phyloP scores from a whole-genome alignment of 495 filamentous ascomycete species.

The Podospora fimiseda region DNA sequence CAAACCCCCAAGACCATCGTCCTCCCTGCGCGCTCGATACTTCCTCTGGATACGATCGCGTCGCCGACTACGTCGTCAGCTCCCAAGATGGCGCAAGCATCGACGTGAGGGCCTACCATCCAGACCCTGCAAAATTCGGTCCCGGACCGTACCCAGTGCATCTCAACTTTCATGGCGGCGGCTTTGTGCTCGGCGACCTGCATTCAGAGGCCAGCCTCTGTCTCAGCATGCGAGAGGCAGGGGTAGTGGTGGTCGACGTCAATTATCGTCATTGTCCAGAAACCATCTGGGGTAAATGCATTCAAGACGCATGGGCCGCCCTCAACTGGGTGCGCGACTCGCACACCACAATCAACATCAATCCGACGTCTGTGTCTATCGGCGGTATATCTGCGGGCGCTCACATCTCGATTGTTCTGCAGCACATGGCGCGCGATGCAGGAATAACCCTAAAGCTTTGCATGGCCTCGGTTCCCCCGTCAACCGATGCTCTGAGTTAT shows the following conservation, averaged over 20 bases:
- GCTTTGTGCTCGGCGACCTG: constrained; percentile 45
- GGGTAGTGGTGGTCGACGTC: constrained; percentile 43
- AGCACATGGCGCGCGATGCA: constrained; percentile 45
- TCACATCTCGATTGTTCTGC: constrained; percentile 39
- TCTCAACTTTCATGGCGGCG: constrained; percentile 45
- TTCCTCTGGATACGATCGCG: constrained; percentile 26
- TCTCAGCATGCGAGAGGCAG: constrained; percentile 39
- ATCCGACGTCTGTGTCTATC: constrained; percentile 38
- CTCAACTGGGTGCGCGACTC: constrained; percentile 35
- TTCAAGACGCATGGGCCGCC: constrained; percentile 43
- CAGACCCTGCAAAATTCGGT: constrained; percentile 29
- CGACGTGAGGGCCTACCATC: constrained; percentile 40
- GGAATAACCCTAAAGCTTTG: constrained; percentile 37
- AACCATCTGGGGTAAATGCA: constrained; percentile 38
- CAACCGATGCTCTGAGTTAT: constrained; percentile 34
- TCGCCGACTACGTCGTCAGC: constrained; percentile 30
- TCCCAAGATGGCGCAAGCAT: constrained; percentile 39
- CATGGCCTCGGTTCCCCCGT: constrained; percentile 36
- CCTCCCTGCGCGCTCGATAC: constrained; percentile 31
- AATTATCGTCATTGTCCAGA: constrained; percentile 49
- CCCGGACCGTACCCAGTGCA: constrained; percentile 42
- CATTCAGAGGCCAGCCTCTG: constrained; percentile 38
- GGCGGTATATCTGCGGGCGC: constrained; percentile 47
- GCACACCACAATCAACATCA: constrained; percentile 34
- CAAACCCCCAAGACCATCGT: constrained; percentile 32